A percentile compares a stretch with the other conserved stretches of the same genome.
Evolutionary conservation across 371 early-diverging fungal genomes (phyloP).

Genomic region (Rhizopus microsporus): DNA sequence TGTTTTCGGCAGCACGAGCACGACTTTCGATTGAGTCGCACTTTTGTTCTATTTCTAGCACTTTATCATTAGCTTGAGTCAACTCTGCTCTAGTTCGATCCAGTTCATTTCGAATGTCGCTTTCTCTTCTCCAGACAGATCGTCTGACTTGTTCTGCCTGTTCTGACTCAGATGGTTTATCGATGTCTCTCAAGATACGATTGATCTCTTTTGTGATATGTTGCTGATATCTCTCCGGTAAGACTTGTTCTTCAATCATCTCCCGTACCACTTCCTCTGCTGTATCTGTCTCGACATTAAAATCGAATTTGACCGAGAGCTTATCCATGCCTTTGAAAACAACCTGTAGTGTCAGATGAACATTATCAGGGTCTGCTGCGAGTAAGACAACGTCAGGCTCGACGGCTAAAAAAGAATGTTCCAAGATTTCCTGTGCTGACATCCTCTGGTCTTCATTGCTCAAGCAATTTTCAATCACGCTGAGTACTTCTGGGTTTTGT

Average conservation of each 20-base stretch:
- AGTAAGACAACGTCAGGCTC: conserved; percentile 67
- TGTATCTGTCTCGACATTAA: conserved; percentile 74
- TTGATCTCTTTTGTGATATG: conserved; percentile 77
- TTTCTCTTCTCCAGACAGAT: conserved; percentile 53
- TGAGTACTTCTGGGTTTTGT: conserved; percentile 62
- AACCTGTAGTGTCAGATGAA: conserved; percentile 68
- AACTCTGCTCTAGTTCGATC: conserved; percentile 40
- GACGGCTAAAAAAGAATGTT: conserved; percentile 50
- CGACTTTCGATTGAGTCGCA: conserved; percentile 43
- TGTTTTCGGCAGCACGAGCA: conserved; percentile 36
- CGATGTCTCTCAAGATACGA: conserved; percentile 67
- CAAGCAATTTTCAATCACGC: conserved; percentile 69
- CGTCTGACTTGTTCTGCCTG: conserved; percentile 46
- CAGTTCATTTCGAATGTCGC: conserved; percentile 43
- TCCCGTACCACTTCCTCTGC: conserved; percentile 80
- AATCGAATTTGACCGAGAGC: conserved; percentile 77
- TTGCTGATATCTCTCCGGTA: conserved; percentile 64
- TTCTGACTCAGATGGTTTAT: conserved; percentile 39
- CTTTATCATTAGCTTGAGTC: conserved; percentile 31
- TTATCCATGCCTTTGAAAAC: conserved; percentile 71
- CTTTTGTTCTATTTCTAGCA: conserved; percentile 34
- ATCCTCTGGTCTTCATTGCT: conserved; percentile 58
- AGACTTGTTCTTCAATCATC: conserved; percentile 75
- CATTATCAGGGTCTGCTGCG: conserved; percentile 50
- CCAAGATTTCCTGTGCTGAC: conserved; percentile 54